These are phyloP conservation scores for Candida germanica DNA, from an alignment of 805 yeast species.

Conservation along the genomic window DNA sequence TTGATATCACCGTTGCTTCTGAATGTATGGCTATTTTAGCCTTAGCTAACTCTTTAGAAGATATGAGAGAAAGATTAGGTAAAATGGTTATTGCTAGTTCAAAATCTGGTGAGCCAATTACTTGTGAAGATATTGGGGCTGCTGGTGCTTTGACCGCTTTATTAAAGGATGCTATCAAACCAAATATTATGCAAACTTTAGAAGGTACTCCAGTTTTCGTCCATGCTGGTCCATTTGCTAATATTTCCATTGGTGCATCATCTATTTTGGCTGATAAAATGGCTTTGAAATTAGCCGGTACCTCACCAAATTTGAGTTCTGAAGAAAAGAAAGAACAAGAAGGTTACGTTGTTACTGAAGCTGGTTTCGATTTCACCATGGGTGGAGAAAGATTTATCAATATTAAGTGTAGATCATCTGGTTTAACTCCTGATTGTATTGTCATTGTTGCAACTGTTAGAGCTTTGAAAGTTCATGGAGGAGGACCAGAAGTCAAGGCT, in stretches of 20 bases:
- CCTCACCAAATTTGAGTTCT: constrained; percentile 43
- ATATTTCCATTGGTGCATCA: constrained; percentile 83
- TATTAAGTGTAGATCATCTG: constrained; percentile 81
- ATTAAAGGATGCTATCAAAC: constrained; percentile 78
- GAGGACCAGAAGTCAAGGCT: constrained; percentile 85
- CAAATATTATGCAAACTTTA: constrained; percentile 82
- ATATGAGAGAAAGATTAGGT: constrained; percentile 73
- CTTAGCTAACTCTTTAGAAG: constrained; percentile 63
- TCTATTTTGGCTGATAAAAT: constrained; percentile 78
- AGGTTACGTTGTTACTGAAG: constrained; percentile 83
- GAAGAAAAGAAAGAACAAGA: constrained; percentile 47
- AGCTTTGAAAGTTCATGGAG: constrained; percentile 84
- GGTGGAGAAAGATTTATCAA: constrained; percentile 87
- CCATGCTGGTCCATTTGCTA: constrained; percentile 89
- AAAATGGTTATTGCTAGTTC: constrained; percentile 72
- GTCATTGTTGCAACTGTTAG: constrained; percentile 82
- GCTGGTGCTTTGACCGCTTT: constrained; percentile 85
- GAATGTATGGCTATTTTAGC: constrained; percentile 87
- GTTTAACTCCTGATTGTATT: constrained; percentile 71
- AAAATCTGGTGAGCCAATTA: constrained; percentile 65
- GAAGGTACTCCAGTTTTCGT: constrained; percentile 87
- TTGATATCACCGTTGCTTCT: constrained; percentile 81
- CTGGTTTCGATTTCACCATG: constrained; percentile 89
- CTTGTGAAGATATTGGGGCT: constrained; percentile 81
- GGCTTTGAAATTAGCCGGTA: constrained; percentile 78